These are phyloP conservation scores for Auricularia cornea DNA, from an alignment of 768 basidiomycete species.

Conservation along the genomic window DNA sequence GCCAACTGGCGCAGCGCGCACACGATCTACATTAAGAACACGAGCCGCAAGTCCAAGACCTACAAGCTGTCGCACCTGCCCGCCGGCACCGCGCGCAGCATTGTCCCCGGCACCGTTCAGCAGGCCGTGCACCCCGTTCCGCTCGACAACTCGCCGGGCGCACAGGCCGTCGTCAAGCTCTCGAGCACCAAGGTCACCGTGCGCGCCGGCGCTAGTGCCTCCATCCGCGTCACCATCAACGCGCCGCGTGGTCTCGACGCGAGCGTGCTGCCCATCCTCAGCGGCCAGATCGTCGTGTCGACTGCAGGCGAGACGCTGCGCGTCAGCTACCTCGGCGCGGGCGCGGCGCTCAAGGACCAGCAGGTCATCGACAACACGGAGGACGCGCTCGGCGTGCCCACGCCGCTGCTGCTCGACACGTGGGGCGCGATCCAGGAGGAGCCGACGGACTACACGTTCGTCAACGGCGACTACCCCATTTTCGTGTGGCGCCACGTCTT, in stretches of 20 bases:
- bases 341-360: not conserved
- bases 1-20: slow-evolving; percentile 15
- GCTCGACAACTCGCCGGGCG: slow-evolving; percentile 2
- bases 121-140: not conserved
- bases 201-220: slow-evolving; percentile 9
- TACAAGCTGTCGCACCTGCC: slow-evolving; percentile 21
- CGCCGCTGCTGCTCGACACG: not conserved
- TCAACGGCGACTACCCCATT: no score
- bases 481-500: no score
- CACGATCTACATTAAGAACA: slow-evolving; percentile 2
- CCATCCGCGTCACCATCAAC: not conserved
- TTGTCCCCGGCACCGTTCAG: slow-evolving; percentile 9
- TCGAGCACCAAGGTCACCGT: slow-evolving; percentile 11
- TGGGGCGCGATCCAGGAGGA: not conserved
- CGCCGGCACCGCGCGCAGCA: slow-evolving; percentile 21
- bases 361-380: not conserved
- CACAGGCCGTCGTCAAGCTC: slow-evolving; percentile 6
- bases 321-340: slow-evolving; percentile 1
- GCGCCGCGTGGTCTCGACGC: slow-evolving; percentile 1
- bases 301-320: slow-evolving; percentile 4
- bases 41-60: not conserved
- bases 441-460: not conserved
- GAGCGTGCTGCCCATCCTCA: not conserved
- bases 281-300: not conserved
- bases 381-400: not conserved